phyloP scores from a whole-genome alignment of 2,329 filamentous ascomycete genomes.

The Penicillium griseofulvum region DNA sequence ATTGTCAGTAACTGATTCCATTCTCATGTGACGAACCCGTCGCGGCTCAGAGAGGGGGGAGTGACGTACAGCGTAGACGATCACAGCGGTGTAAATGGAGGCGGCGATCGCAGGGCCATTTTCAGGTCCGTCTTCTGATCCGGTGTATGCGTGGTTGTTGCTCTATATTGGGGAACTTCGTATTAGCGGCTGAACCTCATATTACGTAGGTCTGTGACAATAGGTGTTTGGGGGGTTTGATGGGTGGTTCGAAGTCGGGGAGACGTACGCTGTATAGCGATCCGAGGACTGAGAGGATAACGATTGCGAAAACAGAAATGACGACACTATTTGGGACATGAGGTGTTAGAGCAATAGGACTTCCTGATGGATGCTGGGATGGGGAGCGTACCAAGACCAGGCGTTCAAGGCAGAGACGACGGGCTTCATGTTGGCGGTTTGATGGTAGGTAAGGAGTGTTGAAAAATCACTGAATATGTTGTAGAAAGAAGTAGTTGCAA shows the following conservation, averaged over 20 bases:
- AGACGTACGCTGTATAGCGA: conserved; percentile 67
- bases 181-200: conserved; percentile 6
- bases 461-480: not conserved
- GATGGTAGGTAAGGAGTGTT: not conserved
- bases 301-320: conserved; percentile 62
- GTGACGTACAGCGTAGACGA: conserved; percentile 78
- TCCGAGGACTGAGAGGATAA: conserved; percentile 65
- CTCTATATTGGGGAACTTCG: conserved; percentile 35
- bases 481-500: not conserved
- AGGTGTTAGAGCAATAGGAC: conserved; percentile 11
- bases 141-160: conserved; percentile 80
- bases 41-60: not conserved
- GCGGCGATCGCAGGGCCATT: conserved; percentile 75
- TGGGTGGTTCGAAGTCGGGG: not conserved
- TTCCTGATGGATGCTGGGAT: not conserved
- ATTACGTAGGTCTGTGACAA: conserved; percentile 3
- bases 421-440: conserved; percentile 74
- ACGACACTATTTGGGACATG: conserved; percentile 58
- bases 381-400: conserved; percentile 77
- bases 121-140: conserved; percentile 65
- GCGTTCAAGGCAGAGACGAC: conserved; percentile 88
- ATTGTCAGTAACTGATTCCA: conserved; percentile 14
- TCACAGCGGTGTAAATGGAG: conserved; percentile 82
- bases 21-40: not conserved
- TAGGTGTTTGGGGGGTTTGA: not conserved